Percentiles rank a stretch among this genome's conserved stretches.
Conservation (phyloP, 2,329 filamentous ascomycete genomes). For the Ophiostoma angusticollis region DNA sequence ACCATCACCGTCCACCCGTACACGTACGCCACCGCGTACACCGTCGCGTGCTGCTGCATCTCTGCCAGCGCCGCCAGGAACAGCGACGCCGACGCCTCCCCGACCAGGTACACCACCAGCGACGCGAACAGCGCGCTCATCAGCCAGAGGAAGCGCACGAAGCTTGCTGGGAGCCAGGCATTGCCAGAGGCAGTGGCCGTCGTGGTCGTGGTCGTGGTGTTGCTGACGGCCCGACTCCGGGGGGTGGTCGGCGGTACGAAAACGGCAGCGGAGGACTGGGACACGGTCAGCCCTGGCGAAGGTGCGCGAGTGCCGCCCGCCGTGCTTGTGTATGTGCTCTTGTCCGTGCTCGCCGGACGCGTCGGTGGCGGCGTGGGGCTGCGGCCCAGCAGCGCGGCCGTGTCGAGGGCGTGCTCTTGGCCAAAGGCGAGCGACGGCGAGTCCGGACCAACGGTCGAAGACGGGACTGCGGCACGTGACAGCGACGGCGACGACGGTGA, state of each 20-base stretch:
- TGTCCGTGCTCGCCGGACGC: too few species aligned
- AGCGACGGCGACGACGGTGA: too few species aligned
- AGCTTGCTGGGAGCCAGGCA: conserved; percentile 51
- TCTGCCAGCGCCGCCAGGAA: conserved; percentile 50
- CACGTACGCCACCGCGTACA: conserved; percentile 56
- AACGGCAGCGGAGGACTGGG: neutral
- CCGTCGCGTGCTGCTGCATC: conserved; percentile 36
- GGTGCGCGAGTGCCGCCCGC: too few species aligned
- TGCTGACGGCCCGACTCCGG: conserved; percentile 14
- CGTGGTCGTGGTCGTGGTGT: conserved; percentile 13
- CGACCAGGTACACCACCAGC: conserved; percentile 51
- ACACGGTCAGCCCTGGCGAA: too few species aligned
- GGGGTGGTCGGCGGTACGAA: conserved; percentile 1
- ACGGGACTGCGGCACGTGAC: too few species aligned
- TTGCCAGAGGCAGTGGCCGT: conserved; percentile 31
- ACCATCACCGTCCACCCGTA: conserved; percentile 59
- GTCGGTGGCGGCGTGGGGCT: conserved; percentile 25
- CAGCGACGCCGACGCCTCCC: conserved; percentile 56
- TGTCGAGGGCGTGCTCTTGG: neutral
- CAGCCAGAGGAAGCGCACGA: conserved; percentile 58
- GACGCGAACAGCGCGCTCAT: conserved; percentile 50
- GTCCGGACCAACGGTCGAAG: too few species aligned
- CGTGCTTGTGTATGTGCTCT: too few species aligned
- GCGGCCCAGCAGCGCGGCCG: conserved; percentile 19
- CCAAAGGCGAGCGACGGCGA: neutral